phyloP scores from a whole-genome alignment of 2,329 filamentous ascomycete species.

The Aspergillus uvarum region DNA sequence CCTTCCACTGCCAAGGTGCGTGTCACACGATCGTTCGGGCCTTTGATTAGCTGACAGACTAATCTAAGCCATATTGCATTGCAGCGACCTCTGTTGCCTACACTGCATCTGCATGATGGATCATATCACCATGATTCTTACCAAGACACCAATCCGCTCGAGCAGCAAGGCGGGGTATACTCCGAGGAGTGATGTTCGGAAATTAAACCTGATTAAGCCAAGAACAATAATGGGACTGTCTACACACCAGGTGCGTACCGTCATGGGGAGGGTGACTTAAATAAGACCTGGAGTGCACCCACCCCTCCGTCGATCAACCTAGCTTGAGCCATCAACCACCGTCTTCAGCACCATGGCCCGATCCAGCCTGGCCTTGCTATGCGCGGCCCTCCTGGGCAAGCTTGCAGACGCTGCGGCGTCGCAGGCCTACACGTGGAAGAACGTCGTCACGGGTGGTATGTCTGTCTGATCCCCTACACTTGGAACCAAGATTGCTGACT shows the following conservation, averaged over 20 bases:
- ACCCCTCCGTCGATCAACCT: neutral
- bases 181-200: neutral
- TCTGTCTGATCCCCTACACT: neutral
- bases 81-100: neutral
- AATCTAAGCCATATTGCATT: neutral
- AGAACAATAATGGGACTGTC: neutral
- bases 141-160: neutral
- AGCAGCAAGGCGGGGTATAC: neutral
- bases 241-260: neutral
- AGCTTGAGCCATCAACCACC: neutral
- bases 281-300: neutral
- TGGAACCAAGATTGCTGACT: neutral
- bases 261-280: neutral
- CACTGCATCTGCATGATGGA: neutral
- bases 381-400: slow-evolving; percentile 7
- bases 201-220: neutral
- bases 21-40: neutral
- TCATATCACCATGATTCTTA: neutral
- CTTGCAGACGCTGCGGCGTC: slow-evolving; percentile 19
- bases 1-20: neutral
- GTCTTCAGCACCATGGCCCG: neutral
- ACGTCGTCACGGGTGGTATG: slow-evolving; percentile 49
- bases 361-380: neutral
- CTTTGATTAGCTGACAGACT: neutral
- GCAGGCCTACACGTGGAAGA: slow-evolving; percentile 45